Evolutionary conservation across 2,329 filamentous ascomycete genomes (phyloP).

Genomic region (Pseudogymnoascus sp.): DNA sequence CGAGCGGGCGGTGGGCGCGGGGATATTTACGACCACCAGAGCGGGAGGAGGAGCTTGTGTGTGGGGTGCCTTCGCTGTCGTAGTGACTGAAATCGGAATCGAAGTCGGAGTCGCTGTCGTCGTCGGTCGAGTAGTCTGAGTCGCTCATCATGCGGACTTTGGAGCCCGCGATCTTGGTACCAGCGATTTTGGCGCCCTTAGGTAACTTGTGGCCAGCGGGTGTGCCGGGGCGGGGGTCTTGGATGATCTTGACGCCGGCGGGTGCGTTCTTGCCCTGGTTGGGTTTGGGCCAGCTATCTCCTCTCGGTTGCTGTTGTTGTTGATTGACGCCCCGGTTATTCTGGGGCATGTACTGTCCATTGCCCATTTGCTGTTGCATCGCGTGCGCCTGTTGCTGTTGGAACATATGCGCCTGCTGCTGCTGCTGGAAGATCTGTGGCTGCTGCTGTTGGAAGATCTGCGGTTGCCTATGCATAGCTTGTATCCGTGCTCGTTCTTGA

Average conservation of each 20-base stretch:
- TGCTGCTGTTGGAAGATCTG: slow-evolving; percentile 11
- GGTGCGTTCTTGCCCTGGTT: background rate
- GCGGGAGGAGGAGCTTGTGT: slow-evolving; percentile 17
- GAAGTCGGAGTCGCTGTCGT: slow-evolving; percentile 12
- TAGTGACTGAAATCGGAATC: slow-evolving; percentile 15
- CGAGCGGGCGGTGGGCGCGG: slow-evolving; percentile 14
- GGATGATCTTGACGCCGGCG: background rate
- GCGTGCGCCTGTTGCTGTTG: background rate
- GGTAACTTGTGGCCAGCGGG: background rate
- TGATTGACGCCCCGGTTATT: slow-evolving; percentile 12
- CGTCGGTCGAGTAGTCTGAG: slow-evolving; percentile 3
- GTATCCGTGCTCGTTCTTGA: slow-evolving; percentile 17
- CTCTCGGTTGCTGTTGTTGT: slow-evolving; percentile 11
- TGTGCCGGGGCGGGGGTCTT: background rate
- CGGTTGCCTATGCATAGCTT: slow-evolving; percentile 14
- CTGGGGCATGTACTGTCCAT: background rate
- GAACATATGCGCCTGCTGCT: background rate
- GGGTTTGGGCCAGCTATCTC: background rate
- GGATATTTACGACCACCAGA: slow-evolving; percentile 12
- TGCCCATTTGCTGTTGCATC: background rate
- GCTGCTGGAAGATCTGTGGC: background rate
- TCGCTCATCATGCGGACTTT: background rate
- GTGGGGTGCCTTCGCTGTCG: slow-evolving; percentile 2
- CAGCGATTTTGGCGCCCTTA: background rate
- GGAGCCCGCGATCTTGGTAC: background rate